Evolutionary conservation across 805 yeast genomes (phyloP).

Genomic region (Dipodascus albidus): DNA sequence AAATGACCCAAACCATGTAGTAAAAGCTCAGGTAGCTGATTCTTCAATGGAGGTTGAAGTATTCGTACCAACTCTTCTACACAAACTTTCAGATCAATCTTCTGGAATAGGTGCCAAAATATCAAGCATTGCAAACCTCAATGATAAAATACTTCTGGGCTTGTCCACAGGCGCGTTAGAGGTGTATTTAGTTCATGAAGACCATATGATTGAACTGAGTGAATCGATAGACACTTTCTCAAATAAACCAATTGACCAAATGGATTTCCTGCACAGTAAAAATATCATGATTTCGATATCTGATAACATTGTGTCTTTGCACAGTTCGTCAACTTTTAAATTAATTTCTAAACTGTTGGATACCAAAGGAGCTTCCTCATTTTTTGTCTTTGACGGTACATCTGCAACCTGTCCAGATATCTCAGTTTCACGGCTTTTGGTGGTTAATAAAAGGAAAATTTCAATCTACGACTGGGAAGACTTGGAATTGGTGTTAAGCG

Average conservation of each 20-base stretch:
- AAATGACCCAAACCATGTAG: not conserved
- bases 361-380: constrained; percentile 25
- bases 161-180: constrained; percentile 19
- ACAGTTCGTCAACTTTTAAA: constrained; percentile 22
- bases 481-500: constrained; percentile 19
- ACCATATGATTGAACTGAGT: constrained; percentile 10
- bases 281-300: constrained; percentile 24
- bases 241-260: constrained; percentile 21
- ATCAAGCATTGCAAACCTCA: constrained; percentile 13
- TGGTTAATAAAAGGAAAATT: constrained; percentile 17
- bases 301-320: constrained; percentile 24
- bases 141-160: constrained; percentile 21
- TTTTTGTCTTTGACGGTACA: constrained; percentile 15
- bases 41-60: not conserved
- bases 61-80: not conserved
- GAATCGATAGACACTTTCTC: constrained; percentile 11
- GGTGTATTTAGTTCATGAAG: constrained; percentile 17
- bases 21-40: not conserved
- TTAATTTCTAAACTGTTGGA: constrained; percentile 24
- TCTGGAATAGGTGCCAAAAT: constrained; percentile 5
- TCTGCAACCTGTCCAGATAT: not conserved
- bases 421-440: constrained; percentile 20
- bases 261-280: constrained; percentile 25
- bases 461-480: constrained; percentile 21
- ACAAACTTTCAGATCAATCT: not conserved